Evolutionary conservation across 805 yeast genomes (phyloP).

Genomic region (Sugiyamaella marilandica): DNA sequence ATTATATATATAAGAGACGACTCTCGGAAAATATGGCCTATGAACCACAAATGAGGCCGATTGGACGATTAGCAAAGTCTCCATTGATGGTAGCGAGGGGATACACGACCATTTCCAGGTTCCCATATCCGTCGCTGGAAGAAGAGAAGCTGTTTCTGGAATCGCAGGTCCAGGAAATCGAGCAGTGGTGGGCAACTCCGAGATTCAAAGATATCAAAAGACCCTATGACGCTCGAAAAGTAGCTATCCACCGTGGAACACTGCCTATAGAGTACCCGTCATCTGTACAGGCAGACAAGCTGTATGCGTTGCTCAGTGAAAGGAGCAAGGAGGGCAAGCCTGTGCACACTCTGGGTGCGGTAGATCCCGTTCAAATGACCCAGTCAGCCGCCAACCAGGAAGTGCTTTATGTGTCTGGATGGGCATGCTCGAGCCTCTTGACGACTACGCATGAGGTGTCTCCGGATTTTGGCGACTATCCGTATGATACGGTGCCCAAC

Average conservation of each 20-base stretch:
- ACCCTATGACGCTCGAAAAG: constrained; percentile 49
- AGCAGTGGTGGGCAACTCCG: constrained; percentile 47
- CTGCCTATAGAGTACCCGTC: constrained; percentile 41
- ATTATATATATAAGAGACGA: neutral
- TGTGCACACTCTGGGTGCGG: constrained; percentile 54
- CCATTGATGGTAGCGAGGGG: neutral
- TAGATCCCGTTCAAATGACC: constrained; percentile 60
- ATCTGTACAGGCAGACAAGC: constrained; percentile 49
- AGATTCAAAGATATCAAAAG: constrained; percentile 46
- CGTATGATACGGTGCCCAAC: constrained; percentile 65
- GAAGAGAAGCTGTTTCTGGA: constrained; percentile 32
- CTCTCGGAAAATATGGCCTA: neutral
- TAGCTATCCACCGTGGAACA: constrained; percentile 51
- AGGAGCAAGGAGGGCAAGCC: constrained; percentile 43
- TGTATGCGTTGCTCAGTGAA: constrained; percentile 42
- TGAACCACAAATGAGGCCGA: neutral
- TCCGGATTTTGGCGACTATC: constrained; percentile 66
- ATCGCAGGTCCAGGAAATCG: constrained; percentile 36
- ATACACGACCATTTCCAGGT: constrained; percentile 24
- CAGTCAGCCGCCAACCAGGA: constrained; percentile 52
- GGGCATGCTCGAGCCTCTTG: constrained; percentile 55
- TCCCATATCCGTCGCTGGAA: constrained; percentile 35
- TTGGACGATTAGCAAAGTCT: neutral
- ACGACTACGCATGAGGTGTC: constrained; percentile 60
- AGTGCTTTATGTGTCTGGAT: constrained; percentile 54